A percentile compares a stretch with the other conserved stretches of the same genome.
Evolutionary conservation across 176 grass and related monocot genomes (phyloP).

Genomic region (Aegilops speltoides): DNA sequence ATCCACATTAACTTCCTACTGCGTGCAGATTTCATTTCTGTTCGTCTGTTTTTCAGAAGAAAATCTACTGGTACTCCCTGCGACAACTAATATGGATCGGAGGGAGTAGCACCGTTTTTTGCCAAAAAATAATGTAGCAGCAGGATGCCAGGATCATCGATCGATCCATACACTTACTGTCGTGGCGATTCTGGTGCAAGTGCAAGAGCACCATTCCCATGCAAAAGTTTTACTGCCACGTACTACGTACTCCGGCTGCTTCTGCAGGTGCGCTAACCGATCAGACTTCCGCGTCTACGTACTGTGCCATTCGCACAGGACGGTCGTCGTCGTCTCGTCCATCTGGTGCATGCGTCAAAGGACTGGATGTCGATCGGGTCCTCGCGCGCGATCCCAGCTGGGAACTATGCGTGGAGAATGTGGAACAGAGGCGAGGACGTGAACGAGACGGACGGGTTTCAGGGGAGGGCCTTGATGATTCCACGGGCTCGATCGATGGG

Average conservation of each 20-base stretch:
- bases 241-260: too few relatives aligned
- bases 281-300: not conserved
- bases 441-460: not conserved
- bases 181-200: not conserved
- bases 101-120: too few relatives aligned
- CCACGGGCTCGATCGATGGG: not conserved
- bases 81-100: too few relatives aligned
- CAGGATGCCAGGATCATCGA: too few relatives aligned
- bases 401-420: not conserved
- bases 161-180: not conserved
- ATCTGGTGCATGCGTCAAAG: not conserved
- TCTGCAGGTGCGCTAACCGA: not conserved
- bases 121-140: too few relatives aligned
- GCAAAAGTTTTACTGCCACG: not conserved
- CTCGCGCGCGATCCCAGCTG: not conserved
- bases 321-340: not conserved
- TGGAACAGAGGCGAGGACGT: slow-evolving; percentile 5
- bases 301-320: not conserved
- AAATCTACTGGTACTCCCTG: not conserved
- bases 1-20: not conserved
- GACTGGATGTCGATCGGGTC: not conserved
- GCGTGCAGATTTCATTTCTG: not conserved
- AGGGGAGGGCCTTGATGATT: not conserved
- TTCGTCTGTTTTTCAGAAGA: not conserved
- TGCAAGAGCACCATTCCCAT: not conserved